Evolutionary conservation across 148 eudicot species (phyloP).

Genomic region (Rhododendron mucronatum): DNA sequence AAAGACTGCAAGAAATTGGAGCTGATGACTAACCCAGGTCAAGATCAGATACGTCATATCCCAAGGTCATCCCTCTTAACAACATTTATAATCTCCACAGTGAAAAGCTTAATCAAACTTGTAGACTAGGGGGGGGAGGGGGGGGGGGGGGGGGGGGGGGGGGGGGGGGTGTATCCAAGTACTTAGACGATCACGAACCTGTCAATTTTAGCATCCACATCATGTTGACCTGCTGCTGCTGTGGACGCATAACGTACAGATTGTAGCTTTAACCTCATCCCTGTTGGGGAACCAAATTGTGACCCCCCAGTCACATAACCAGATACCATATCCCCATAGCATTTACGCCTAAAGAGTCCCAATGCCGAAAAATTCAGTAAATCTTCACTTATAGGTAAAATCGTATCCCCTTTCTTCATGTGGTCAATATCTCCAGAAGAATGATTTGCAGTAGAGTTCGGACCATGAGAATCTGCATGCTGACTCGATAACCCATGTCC

Average conservation of each 20-base stretch:
- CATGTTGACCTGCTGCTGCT: constrained; percentile 51
- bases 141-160: not conserved
- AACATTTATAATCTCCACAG: not conserved
- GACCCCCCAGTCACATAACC: constrained; percentile 21
- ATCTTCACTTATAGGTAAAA: constrained; percentile 7
- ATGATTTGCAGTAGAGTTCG: constrained; percentile 19
- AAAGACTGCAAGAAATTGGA: not conserved
- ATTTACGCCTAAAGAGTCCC: constrained; percentile 24
- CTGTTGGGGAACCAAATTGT: constrained; percentile 18
- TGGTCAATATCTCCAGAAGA: constrained; percentile 18
- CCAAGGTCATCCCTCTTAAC: not conserved
- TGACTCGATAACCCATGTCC: constrained; percentile 21
- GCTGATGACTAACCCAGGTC: not conserved
- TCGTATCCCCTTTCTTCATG: constrained; percentile 12
- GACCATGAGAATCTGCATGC: constrained; percentile 17
- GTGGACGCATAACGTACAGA: constrained; percentile 37
- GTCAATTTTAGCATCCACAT: constrained; percentile 75
- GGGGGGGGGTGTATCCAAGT: not conserved
- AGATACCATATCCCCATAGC: constrained; percentile 7
- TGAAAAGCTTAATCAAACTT: not conserved
- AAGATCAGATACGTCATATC: too few relatives aligned
- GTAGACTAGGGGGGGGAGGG: not conserved
- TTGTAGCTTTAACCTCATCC: constrained; percentile 20
- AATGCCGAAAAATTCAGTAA: constrained; percentile 21
- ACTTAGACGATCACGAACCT: constrained; percentile 28